Conservation (phyloP, 2,329 filamentous ascomycete genomes). For the Metarhizium robertsii region DNA sequence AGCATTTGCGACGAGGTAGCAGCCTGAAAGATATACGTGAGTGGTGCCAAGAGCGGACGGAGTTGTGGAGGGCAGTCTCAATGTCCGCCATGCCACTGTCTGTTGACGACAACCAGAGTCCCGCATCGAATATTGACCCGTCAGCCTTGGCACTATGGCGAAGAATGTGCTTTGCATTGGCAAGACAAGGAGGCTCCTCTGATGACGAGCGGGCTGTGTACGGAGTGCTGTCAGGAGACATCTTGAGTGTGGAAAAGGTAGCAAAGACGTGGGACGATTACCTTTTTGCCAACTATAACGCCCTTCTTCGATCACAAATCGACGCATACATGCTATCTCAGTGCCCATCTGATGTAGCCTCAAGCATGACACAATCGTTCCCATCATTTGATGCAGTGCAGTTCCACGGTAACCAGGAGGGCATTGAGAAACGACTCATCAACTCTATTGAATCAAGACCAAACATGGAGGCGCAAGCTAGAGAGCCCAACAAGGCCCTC, state of each 20-base stretch:
- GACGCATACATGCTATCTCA: slow-evolving; percentile 56
- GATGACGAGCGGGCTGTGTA: slow-evolving; percentile 86
- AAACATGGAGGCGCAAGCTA: slow-evolving; percentile 48
- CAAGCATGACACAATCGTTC: slow-evolving; percentile 48
- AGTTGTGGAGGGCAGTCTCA: slow-evolving; percentile 81
- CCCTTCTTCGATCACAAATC: slow-evolving; percentile 71
- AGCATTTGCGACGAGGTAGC: slow-evolving; percentile 80
- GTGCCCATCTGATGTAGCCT: slow-evolving; percentile 42
- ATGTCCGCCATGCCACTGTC: slow-evolving; percentile 64
- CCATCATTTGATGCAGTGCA: slow-evolving; percentile 55
- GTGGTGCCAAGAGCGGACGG: slow-evolving; percentile 78
- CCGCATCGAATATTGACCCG: slow-evolving; percentile 21
- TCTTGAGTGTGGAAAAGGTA: slow-evolving; percentile 65
- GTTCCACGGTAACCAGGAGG: slow-evolving; percentile 46
- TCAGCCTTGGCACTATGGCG: slow-evolving; percentile 59
- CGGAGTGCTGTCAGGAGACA: slow-evolving; percentile 78
- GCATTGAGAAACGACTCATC: slow-evolving; percentile 50
- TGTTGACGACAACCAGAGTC: slow-evolving; percentile 31
- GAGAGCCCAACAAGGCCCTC: slow-evolving; percentile 61
- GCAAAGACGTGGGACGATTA: slow-evolving; percentile 78
- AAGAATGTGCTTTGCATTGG: slow-evolving; percentile 64
- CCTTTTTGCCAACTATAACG: slow-evolving; percentile 81
- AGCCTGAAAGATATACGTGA: slow-evolving; percentile 64
- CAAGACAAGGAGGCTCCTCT: slow-evolving; percentile 59
- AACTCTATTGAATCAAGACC: slow-evolving; percentile 47